Evolutionary conservation across 2,329 filamentous ascomycete genomes (phyloP), one percentile per base, ranked within the genome.

Genomic region (Alternaria brassicicola): DNA sequence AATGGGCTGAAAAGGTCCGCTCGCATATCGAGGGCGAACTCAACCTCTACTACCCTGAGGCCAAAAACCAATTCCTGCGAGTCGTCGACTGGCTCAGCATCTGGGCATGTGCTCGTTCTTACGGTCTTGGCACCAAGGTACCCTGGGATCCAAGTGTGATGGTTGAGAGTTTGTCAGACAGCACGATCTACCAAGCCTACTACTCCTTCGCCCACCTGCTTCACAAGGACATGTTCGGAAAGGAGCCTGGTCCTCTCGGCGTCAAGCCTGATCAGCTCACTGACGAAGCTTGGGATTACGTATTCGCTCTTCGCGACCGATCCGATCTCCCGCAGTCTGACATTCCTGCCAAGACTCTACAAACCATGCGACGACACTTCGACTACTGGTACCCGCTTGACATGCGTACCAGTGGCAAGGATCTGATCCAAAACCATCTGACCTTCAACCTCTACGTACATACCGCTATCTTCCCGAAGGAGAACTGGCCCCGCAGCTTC

Each of bases 371-470:
- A 60, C 86, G 93, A 72, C 92, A 96, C 71, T 98, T 98, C 71
- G 90, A 95, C 77, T 99, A 97, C 85, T 98, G 92, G 84, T 99
- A 98, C 78, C 95, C 95, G 38, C 83, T 98, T 50, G 94, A 98
- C 72, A 83, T 97, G 67, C 86, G 93, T 69, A 88, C 91, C 39
- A 95, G 90, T 33, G 95, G 94, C 69, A 98, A 98, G 83, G 94
- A 78, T 62, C 61, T 78, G 12, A 78, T 78, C 52, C 73, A 91
- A 63, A 96, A 97, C 81, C 95, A 98, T 79, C 82, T 99, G 71
- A 97, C 93, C 12, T 97, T 98, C 84, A 95, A 91, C 85, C 85
- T 98, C 53, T 98, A 98, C 81, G 89, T 94, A 67, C 95, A 98
- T 78, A 79, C 95, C 64, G 95, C 95, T 10, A 85, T 99, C 41